Conservation (phyloP, 257 asterid genomes). For the Hygrophila difformis region DNA sequence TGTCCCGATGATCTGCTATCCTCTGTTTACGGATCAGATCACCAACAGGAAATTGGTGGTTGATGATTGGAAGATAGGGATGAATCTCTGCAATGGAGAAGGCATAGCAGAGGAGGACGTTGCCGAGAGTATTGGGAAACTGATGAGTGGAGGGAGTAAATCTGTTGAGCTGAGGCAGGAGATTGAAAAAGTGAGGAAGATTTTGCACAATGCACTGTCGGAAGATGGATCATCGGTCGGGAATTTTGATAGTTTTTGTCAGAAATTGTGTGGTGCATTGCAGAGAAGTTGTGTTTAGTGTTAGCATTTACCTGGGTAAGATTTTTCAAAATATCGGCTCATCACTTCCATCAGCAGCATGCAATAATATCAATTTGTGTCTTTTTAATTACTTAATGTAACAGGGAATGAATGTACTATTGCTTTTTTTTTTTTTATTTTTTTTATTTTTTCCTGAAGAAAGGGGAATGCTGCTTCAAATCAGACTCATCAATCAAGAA, state of each 20-base stretch:
- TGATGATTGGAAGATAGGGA: conserved; percentile 63
- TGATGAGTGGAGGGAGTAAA: conserved; percentile 34
- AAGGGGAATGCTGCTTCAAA: too few species aligned
- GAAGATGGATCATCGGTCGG: conserved; percentile 46
- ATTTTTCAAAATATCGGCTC: background rate
- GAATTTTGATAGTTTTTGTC: conserved; percentile 35
- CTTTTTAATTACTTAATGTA: too few species aligned
- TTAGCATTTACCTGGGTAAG: too few species aligned
- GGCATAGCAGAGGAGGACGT: conserved; percentile 32
- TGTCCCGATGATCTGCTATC: conserved; percentile 54
- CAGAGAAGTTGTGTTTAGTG: conserved; percentile 4
- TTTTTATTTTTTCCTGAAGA: too few species aligned
- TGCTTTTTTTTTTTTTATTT: too few species aligned
- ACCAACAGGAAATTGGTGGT: conserved; percentile 66
- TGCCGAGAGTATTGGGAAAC: conserved; percentile 24
- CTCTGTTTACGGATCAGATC: conserved; percentile 47
- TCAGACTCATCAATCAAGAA: too few species aligned
- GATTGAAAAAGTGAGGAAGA: conserved; percentile 22
- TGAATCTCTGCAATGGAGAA: conserved; percentile 35
- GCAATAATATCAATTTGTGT: too few species aligned
- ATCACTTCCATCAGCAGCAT: background rate
- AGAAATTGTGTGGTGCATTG: conserved; percentile 30
- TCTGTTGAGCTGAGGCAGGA: conserved; percentile 25
- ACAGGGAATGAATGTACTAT: too few species aligned
- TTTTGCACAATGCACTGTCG: conserved; percentile 26